Percentiles rank a stretch among this genome's conserved stretches.
phyloP scores from a whole-genome alignment of 2,329 filamentous ascomycete species.

The Aspergillus sp. region DNA sequence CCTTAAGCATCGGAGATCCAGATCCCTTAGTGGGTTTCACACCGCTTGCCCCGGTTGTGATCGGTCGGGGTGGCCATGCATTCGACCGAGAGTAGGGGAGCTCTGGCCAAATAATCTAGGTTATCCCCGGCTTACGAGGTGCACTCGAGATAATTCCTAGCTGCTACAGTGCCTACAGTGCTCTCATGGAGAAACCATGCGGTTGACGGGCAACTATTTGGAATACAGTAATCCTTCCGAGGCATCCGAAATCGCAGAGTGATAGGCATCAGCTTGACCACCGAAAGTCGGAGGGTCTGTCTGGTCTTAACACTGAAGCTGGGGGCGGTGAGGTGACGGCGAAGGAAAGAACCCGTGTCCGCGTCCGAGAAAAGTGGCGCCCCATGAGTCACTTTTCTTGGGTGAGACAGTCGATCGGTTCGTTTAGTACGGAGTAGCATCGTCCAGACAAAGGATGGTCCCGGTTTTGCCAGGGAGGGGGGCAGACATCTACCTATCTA shows the following conservation, averaged over 20 bases:
- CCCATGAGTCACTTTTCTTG: conserved; percentile 5
- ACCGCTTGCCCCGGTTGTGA: not conserved
- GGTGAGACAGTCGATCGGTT: no score
- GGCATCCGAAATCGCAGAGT: not conserved
- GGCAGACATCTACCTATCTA: no score
- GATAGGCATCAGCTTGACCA: not conserved
- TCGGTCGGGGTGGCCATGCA: not conserved
- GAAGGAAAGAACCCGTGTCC: not conserved
- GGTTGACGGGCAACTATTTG: not conserved
- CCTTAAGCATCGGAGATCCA: conserved; percentile 4
- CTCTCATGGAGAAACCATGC: not conserved
- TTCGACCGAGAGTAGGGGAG: not conserved
- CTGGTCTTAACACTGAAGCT: not conserved
- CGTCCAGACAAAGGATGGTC: no score
- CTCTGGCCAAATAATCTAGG: not conserved
- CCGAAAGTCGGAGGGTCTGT: not conserved
- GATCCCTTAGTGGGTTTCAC: not conserved
- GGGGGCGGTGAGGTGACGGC: not conserved
- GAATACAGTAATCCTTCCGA: not conserved
- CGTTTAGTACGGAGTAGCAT: no score
- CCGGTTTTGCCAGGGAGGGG: no score
- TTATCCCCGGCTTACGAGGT: not conserved
- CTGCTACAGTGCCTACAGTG: no score
- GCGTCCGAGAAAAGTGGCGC: not conserved
- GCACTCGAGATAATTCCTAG: no score